phyloP scores from a whole-genome alignment of 257 asterid genomes.

The Gynochthodes officinalis region DNA sequence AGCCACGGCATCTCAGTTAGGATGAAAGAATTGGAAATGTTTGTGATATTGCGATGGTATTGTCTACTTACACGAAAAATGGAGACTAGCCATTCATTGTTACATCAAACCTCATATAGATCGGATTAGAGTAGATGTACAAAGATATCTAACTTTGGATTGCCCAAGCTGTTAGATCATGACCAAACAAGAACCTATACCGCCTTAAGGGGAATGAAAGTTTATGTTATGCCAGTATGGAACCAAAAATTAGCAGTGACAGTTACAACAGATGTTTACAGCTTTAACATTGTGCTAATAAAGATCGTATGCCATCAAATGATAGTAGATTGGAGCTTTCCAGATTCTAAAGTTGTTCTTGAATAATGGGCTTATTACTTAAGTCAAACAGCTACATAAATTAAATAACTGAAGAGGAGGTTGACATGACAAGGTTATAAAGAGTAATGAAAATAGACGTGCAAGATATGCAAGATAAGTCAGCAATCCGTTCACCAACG shows the following conservation, averaged over 20 bases:
- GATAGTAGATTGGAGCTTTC: conserved; percentile 28
- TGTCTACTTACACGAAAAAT: no score
- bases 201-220: conserved; percentile 45
- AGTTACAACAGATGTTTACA: conserved; percentile 52
- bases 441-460: conserved; percentile 42
- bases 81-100: no score
- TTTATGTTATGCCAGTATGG: conserved; percentile 60
- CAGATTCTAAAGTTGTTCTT: conserved; percentile 41
- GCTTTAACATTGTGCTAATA: conserved; percentile 52
- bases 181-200: conserved; percentile 49
- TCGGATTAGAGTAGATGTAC: no score
- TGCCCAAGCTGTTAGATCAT: conserved; percentile 48
- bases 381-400: conserved; percentile 20
- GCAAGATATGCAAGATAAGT: conserved; percentile 47
- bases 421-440: conserved; percentile 30
- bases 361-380: conserved; percentile 39
- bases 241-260: conserved; percentile 39
- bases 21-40: no score
- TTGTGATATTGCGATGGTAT: no score
- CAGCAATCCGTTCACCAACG: conserved; percentile 54
- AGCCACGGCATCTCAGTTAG: no score
- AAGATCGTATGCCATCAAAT: conserved; percentile 42
- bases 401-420: conserved; percentile 32
- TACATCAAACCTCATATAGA: no score
- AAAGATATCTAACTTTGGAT: conserved; percentile 52